Evolutionary conservation across 352 stramenopile species (phyloP), one percentile per base, ranked within the genome.

Genomic region (Phytophthora litchii): DNA sequence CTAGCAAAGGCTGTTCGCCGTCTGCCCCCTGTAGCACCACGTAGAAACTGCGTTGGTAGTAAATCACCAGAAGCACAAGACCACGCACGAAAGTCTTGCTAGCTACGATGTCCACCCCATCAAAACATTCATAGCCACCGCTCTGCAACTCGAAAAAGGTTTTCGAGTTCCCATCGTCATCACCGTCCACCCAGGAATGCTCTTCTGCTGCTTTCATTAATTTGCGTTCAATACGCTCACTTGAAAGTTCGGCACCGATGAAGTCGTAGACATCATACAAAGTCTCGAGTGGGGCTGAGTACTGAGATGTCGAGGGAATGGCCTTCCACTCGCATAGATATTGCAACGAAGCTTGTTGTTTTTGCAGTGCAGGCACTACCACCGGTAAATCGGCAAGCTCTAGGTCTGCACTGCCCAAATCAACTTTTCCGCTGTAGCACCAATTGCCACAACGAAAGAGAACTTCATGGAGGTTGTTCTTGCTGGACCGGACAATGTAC

Each of bases 71-170:
- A 23, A 94, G 70, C 45, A 95, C 74, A 38, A 95, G 76, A 0
- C 87, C 85, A 49, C 83, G 82, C 19, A 94, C 83, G 57, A 92
- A 96, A 1, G 83, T 96, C 61, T 94, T 94, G 76, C 80, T 93
- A 13, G 86, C 87, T n/a, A 92, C 82, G 27, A 94, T 68, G 42
- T 96, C 87, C 12, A 96, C 70, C 25, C 79, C 86, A 54, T 93
- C 86, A 48, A 94, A 93, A 60, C 85, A 92, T 31, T 93, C 78
- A 47, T 91, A 92, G n/a, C 83, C 85, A 25, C 87, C 80, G 35
- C 81, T 92, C 46, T 96, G 75, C n/a, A 98, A 65, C 70, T 98
- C 94, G 59, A 98, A 98, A 70, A 98, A 98, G 31, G 93, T 91
- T 41, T 84, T 86, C 0, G 47, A 42, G 20, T 42, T 50, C 7